Percentiles rank a stretch among this genome's conserved stretches.
Conservation (phyloP, 2,329 filamentous ascomycete genomes). For the Alternaria brassicae region DNA sequence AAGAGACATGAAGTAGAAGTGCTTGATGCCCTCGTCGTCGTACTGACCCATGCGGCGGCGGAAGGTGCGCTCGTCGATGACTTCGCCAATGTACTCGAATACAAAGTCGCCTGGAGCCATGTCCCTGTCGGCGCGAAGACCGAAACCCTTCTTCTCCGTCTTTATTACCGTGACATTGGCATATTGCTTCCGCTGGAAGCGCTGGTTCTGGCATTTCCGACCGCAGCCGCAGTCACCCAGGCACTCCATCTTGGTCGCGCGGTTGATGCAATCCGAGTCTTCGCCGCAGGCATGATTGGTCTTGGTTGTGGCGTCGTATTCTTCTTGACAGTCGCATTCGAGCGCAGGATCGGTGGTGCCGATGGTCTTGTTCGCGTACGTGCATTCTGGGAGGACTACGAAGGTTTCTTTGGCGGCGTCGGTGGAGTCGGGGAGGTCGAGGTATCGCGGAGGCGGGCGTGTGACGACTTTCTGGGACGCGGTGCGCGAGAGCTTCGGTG, state of each 20-base stretch:
- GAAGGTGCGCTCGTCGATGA: slow-evolving; percentile 92
- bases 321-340: slow-evolving; percentile 93
- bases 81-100: slow-evolving; percentile 97
- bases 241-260: slow-evolving; percentile 97
- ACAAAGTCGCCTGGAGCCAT: slow-evolving; percentile 88
- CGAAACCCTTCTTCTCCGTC: slow-evolving; percentile 97
- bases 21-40: slow-evolving; percentile 94
- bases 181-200: slow-evolving; percentile 89
- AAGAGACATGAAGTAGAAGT: slow-evolving; percentile 99
- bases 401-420: slow-evolving; percentile 78
- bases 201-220: slow-evolving; percentile 86
- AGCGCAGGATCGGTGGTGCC: slow-evolving; percentile 91
- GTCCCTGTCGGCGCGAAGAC: slow-evolving; percentile 80
- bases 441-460: slow-evolving; percentile 71
- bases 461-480: slow-evolving; percentile 72
- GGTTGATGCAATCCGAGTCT: slow-evolving; percentile 98
- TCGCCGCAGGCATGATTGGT: slow-evolving; percentile 88
- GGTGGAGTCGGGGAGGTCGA: slow-evolving; percentile 79
- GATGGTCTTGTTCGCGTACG: slow-evolving; percentile 90
- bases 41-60: slow-evolving; percentile 91
- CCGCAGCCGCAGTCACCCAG: slow-evolving; percentile 87
- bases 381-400: slow-evolving; percentile 81
- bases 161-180: slow-evolving; percentile 94
- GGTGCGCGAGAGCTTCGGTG: slow-evolving; percentile 76
- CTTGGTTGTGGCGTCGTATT: slow-evolving; percentile 70